A percentile compares a stretch with the other conserved stretches of the same genome.
Conservation (phyloP, 2,329 filamentous ascomycete species). For the Colletotrichum sp. region DNA sequence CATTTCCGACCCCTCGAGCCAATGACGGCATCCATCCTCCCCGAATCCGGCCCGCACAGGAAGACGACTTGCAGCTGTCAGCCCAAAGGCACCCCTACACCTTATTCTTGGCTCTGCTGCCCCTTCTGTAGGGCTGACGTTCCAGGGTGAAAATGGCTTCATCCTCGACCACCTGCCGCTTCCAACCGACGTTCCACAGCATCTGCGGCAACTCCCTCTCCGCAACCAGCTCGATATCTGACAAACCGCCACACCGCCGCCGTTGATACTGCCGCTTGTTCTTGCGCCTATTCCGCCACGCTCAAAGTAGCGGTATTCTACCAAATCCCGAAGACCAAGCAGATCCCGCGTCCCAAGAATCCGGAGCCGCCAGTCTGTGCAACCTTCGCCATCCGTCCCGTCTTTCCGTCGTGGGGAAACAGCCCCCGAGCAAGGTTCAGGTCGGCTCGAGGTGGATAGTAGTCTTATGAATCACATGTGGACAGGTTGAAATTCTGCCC, state of each 20-base stretch:
- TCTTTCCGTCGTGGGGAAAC: not conserved
- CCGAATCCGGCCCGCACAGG: not conserved
- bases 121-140: slow-evolving; percentile 11
- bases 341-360: not conserved
- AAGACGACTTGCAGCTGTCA: not conserved
- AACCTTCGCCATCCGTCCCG: not conserved
- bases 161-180: not conserved
- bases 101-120: not conserved
- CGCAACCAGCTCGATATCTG: not conserved
- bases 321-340: not conserved
- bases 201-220: not conserved
- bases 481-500: not conserved
- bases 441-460: not conserved
- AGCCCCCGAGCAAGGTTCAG: not conserved
- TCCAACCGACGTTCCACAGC: slow-evolving; percentile 7
- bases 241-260: not conserved
- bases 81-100: not conserved
- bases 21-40: not conserved
- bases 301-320: not conserved
- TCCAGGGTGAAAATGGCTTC: not conserved
- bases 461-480: not conserved
- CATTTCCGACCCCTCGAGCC: not conserved
- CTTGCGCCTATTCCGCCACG: not conserved
- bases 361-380: not conserved
- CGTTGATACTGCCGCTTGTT: not conserved